Evolutionary conservation across 257 asterid species (phyloP), one percentile per base, ranked within the genome.

Genomic region (Henckelia pumila): DNA sequence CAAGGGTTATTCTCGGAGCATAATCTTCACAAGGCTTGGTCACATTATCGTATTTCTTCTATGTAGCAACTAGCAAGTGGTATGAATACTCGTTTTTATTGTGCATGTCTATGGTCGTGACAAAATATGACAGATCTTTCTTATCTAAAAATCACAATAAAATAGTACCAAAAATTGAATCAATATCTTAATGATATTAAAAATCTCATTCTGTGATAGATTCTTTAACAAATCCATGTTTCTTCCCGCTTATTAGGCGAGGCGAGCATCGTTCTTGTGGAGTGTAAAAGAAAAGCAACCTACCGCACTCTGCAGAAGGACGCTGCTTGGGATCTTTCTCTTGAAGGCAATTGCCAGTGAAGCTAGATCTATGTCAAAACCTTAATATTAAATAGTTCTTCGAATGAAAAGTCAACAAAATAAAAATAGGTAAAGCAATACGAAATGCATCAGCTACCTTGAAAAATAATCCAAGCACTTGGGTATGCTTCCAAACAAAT

Each of bases 341-440:
- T 57, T 82, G 83, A 66, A 92, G 89, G 79, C 98, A 92, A 70
- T 89, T 92, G 1, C 96, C 98, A 71, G 77, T 91, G 69, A 92
- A 92, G 73, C 93, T 87, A 47, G 85, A 67, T 64, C 98, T 92
- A 64, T 16, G 68, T 56, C 26, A 55, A 53, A 73, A 71, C 17
- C 29, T 10, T 10, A 55, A 68, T n/a, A 53, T 44, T 57, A 67
- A 73, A 37, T 6, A 53, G 33, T 33, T 47, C 26, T 26, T 22
- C 50, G 30, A 49, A 37, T n/a, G 52, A 9, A 61, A 35, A 30
- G 61, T 22, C 56, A 52, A 61, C 3, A 29, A 17, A 59, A 30
- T 8, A 57, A 47, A 64, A 35, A 71, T 6, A 63, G 8, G 21
- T 22, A 66, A 6, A 29, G 32, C 25, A 59, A 53, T 14, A 64